Base-by-base conservation (phyloP, 257 asterid species). In the Cynanchum wilfordii region DNA sequence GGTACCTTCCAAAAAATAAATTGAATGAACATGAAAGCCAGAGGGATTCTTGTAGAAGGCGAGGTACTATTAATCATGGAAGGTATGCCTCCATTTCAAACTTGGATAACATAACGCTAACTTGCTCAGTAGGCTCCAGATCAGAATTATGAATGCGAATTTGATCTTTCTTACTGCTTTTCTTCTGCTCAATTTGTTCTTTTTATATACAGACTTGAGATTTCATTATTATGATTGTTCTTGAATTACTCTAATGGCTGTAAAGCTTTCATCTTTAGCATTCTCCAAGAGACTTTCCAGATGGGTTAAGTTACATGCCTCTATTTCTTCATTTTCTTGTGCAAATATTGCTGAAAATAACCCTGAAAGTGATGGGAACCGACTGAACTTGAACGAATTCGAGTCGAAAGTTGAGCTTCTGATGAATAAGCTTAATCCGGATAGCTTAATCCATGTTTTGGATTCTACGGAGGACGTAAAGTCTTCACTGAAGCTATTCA, bases 401-500 rank as follows among this genome's bases (percentile, higher is more conserved):
- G 92, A 84, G 75, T 76, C 91, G 42, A 90, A 87, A 76, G 75
- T 89, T 71, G 84, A 73, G 65, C 72, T 79, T 77, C 73, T 89
- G 70, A 83, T 70, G 82, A 84, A 75, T 30, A 82, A 84, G 72
- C 89, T 89, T 75, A 82, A 79, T 58, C 91, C 98, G 12, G 88
- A 87, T 17, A 84, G 75, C 73, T 80, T 93, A 75, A 74, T 77
- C 19, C 73, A 79, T 4, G 87, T 79, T 11, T 78, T 90, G 78
- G 85, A 87, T 74, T 76, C 79, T 76, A 87, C 95, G 22, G 70
- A 85, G 71, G 98, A 89, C 84, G 83, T 93, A 77, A 80, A 73
- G 69, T 93, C 96, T 66, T 93, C 95, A 5, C 12, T 89, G 24
- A 84, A 81, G 67, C 74, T 93, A 71, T 86, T 93, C 84, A 84